A percentile compares a stretch with the other conserved stretches of the same genome.
Evolutionary conservation across 1,284 basidiomycete species (phyloP).

Genomic region (Anthracocystis walkeri): DNA sequence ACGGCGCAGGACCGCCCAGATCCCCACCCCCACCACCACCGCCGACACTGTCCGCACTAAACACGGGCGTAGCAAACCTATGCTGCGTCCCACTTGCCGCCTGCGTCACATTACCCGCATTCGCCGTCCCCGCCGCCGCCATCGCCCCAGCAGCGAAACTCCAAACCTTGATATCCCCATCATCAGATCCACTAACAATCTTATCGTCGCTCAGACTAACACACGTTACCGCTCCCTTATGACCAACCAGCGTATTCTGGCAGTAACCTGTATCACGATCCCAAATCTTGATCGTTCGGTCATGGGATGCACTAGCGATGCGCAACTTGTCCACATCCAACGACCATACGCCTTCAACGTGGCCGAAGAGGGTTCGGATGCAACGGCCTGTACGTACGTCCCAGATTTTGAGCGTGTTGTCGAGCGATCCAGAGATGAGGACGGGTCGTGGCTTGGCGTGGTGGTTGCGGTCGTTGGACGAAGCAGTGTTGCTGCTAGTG

Average conservation of each 20-base stretch:
- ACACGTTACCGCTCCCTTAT: slow-evolving; percentile 92
- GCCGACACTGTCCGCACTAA: no score
- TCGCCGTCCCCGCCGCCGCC: background rate
- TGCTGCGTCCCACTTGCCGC: slow-evolving; percentile 1
- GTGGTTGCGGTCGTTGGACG: background rate
- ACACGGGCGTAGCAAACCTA: slow-evolving; percentile 8
- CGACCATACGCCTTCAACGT: slow-evolving; percentile 92
- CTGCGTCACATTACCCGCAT: background rate
- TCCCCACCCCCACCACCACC: background rate
- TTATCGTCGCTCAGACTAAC: slow-evolving; percentile 92
- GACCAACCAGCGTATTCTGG: slow-evolving; percentile 90
- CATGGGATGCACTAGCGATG: slow-evolving; percentile 90
- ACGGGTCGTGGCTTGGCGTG: slow-evolving; percentile 71
- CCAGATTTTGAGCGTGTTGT: slow-evolving; percentile 97
- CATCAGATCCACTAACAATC: slow-evolving; percentile 93
- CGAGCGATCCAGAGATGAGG: slow-evolving; percentile 88
- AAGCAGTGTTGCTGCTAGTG: background rate
- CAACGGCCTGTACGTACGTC: slow-evolving; percentile 88
- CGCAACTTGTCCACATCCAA: slow-evolving; percentile 92
- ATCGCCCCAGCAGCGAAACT: slow-evolving; percentile 49
- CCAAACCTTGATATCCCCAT: slow-evolving; percentile 76
- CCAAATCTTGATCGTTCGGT: slow-evolving; percentile 91
- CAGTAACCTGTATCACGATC: slow-evolving; percentile 88
- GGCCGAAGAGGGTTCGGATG: slow-evolving; percentile 89
- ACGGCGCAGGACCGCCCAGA: slow-evolving; percentile 21